Base-by-base conservation (phyloP, 1,284 basidiomycete genomes). In the Ceratobasidium sp. region DNA sequence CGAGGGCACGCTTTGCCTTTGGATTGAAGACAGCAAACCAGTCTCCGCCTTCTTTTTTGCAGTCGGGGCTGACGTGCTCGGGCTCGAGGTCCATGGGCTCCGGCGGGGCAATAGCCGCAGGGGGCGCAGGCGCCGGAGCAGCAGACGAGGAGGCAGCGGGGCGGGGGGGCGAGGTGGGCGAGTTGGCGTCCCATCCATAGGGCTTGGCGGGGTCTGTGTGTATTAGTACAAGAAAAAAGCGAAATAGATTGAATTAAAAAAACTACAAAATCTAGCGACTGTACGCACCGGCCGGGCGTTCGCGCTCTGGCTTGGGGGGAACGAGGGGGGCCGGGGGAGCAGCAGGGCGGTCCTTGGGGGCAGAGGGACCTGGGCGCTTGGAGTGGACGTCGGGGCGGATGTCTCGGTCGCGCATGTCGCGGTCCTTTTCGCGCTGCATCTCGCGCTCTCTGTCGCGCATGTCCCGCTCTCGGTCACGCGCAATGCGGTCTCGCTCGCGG, bases 11-110 rank as follows among this genome's bases (percentile, higher is more conserved):
- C 80, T 94, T 92, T 25, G 83, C 87, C 75, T 91, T 90, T 15
- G 92, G 90, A 77, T 94, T 97, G 83, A 94, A 98, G 62, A 97
- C 86, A 20, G 93, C 94, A 75, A 96, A 92, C 96, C 96, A 99
- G 79, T 98, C 97, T 40, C 83, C 81, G 0, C 94, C 96, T 77
- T 95, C 92, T 79, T 92, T 93, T 74, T 85, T 85, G 65, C 84
- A 75, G 54, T 84, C 83, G 54, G 80, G 77, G 22, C 82, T 80
- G 20, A 85, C 80, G 47, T 79, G 80, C 1, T 82, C 82, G 7
- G 81, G 81, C 69, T 84, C 82, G 27, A 83, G 77, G 68, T 82
- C 79, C 58, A 78, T 78, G 0, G 81, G 72, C 20, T 54, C 58
- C 49, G 70, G 50, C 25, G 50, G 65, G 25, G 70, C 17, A 12